Base-by-base conservation (phyloP, 2,329 filamentous ascomycete genomes). In the Xylariomycetidae sp. region DNA sequence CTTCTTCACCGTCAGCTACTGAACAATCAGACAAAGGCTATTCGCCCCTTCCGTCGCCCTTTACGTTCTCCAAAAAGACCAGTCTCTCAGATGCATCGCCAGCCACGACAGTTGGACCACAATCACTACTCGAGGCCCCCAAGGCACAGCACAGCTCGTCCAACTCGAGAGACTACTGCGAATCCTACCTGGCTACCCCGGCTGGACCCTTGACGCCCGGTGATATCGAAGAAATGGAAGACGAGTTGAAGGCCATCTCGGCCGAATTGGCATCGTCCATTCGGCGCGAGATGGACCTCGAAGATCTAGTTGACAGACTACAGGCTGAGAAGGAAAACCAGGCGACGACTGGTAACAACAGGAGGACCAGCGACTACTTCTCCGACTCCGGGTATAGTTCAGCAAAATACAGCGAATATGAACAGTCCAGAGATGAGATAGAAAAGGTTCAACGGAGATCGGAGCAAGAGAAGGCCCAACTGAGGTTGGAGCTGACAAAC, bases 351-450 rank as follows among this genome's bases (percentile, higher is more conserved):
- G 79, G 75, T 43, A 57, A 52, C 42, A 57, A 52, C 42, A 82
- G 84, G 56, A 76, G 90, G 40, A 93, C 86, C 8, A 96, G 92
- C 62, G 92, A 98, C 62, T 96, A 98, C 64, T 98, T 92, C 58
- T 98, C 92, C 3, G 92, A 98, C 58, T 95, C 89, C 5, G 92
- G 92, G 19, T 82, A 86, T 37, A 90, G 87, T 58, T 90, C 87
- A 1, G 74, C 85, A 33, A 84, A 87, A 51, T 82, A 81, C 52
- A 80, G 82, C 40, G 82, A 85, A 29, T 67, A 67, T 39, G 77
- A 81, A 38, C 67, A 74, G 26, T 69, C 67, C 19, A 72, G 70
- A 31, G 76, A 81, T 50, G 86, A 95, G 56, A 67, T 95, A 20
- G 86, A 94, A 40, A 85, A 79, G 57, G 71, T 92, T 28, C 83